phyloP scores from a whole-genome alignment of 2,329 filamentous ascomycete species.

The Neofusicoccum sp. region DNA sequence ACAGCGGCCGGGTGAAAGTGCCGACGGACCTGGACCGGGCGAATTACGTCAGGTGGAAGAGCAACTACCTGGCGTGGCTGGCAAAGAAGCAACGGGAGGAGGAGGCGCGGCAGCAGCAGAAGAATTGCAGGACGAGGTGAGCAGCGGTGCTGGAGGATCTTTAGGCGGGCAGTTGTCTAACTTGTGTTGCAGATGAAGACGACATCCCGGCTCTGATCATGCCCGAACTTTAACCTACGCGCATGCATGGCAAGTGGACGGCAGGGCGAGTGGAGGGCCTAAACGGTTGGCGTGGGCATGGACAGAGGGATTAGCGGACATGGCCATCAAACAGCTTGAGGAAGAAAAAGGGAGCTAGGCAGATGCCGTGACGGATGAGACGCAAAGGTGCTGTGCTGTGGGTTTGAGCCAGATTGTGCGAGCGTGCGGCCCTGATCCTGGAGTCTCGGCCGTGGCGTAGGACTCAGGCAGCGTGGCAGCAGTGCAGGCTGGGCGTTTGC shows the following conservation, averaged over 20 bases:
- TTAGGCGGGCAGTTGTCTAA: background rate
- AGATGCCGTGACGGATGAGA: background rate
- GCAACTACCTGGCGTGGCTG: background rate
- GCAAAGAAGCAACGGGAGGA: background rate
- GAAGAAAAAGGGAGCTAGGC: background rate
- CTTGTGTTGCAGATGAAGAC: background rate
- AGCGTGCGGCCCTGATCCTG: background rate
- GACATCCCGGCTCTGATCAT: slow-evolving; percentile 8
- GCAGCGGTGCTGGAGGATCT: background rate
- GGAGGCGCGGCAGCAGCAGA: background rate
- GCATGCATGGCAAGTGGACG: background rate
- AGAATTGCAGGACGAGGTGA: background rate
- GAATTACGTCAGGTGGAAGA: slow-evolving; percentile 5
- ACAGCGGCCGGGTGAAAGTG: background rate
- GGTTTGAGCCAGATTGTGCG: background rate
- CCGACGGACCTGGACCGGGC: background rate
- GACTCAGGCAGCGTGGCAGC: background rate
- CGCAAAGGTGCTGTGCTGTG: background rate
- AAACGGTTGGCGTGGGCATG: background rate
- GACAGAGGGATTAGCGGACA: background rate
- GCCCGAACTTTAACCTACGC: background rate
- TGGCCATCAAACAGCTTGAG: background rate
- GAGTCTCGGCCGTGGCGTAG: background rate
- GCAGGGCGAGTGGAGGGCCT: background rate
- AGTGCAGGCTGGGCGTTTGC: background rate